These are phyloP conservation scores for Auricularia sp. DNA, from an alignment of 768 basidiomycete genomes.

Conservation along the genomic window DNA sequence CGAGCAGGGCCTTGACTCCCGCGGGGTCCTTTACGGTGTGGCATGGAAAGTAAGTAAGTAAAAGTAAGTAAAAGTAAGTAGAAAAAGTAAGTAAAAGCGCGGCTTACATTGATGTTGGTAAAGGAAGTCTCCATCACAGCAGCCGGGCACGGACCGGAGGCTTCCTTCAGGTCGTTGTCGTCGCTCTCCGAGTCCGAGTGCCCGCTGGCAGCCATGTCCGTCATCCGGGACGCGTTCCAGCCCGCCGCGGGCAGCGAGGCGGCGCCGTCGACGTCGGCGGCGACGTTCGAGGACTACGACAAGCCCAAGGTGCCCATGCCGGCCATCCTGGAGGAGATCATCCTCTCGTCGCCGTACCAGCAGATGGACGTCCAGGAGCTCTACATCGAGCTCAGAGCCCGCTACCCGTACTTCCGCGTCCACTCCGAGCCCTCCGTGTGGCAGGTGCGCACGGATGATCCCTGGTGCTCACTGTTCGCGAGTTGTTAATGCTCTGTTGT, in stretches of 20 bases:
- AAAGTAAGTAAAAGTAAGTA: not conserved
- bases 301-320: not conserved
- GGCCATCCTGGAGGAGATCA: not conserved
- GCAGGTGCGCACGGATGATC: not conserved
- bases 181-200: too few species aligned
- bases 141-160: too few species aligned
- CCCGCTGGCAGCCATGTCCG: too few species aligned
- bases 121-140: constrained; percentile 14
- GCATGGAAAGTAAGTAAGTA: too few species aligned
- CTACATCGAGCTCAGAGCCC: not conserved
- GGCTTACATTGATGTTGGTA: constrained; percentile 47
- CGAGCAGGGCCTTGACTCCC: constrained; percentile 59
- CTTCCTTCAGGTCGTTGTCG: too few species aligned
- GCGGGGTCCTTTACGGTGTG: constrained; percentile 41
- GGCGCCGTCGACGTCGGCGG: not conserved
- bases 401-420: not conserved
- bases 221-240: too few species aligned
- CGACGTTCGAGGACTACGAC: not conserved
- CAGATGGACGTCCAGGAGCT: not conserved
- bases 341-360: not conserved
- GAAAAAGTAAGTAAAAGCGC: not conserved
- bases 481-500: not conserved
- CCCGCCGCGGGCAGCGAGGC: not conserved
- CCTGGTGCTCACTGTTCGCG: too few species aligned
- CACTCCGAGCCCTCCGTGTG: not conserved